phyloP scores from a whole-genome alignment of 2,329 filamentous ascomycete genomes.

The Leptographium wingfieldii region DNA sequence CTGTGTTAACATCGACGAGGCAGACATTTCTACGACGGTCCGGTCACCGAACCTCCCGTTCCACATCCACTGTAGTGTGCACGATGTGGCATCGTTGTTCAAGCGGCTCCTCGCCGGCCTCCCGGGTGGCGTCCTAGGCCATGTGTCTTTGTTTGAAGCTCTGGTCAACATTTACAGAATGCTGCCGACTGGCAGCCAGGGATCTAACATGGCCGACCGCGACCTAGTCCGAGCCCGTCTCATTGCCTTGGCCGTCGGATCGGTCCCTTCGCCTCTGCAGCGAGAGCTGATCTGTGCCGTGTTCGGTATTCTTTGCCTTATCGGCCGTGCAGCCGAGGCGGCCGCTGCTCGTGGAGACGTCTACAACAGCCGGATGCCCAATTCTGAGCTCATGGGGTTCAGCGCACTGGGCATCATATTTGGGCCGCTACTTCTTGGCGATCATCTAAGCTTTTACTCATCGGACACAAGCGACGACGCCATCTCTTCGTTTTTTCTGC shows the following conservation, averaged over 20 bases:
- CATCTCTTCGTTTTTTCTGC: conserved; percentile 17
- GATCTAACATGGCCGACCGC: conserved; percentile 33
- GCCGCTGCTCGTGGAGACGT: conserved; percentile 30
- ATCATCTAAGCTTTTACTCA: conserved; percentile 37
- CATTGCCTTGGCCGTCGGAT: conserved; percentile 49
- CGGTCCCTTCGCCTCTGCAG: conserved; percentile 45
- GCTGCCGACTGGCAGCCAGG: neutral
- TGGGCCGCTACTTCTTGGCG: conserved; percentile 49
- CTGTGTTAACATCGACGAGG: conserved; percentile 33
- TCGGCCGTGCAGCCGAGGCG: conserved; percentile 44
- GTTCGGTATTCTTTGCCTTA: conserved; percentile 49
- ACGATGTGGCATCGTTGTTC: conserved; percentile 56
- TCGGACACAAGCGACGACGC: conserved; percentile 31
- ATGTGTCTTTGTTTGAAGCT: conserved; percentile 46
- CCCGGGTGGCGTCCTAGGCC: conserved; percentile 54
- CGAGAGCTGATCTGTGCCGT: conserved; percentile 54
- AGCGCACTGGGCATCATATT: conserved; percentile 50
- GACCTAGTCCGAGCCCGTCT: conserved; percentile 48
- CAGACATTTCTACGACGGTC: conserved; percentile 42
- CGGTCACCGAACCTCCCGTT: conserved; percentile 44
- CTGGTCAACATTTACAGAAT: conserved; percentile 48
- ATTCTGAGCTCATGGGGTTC: conserved; percentile 51
- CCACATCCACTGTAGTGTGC: conserved; percentile 45
- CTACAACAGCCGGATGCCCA: conserved; percentile 29
- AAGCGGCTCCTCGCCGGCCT: conserved; percentile 51